Evolutionary conservation across 371 early-diverging fungal genomes (phyloP).

Genomic region (Paraphysoderma sedebokerense): DNA sequence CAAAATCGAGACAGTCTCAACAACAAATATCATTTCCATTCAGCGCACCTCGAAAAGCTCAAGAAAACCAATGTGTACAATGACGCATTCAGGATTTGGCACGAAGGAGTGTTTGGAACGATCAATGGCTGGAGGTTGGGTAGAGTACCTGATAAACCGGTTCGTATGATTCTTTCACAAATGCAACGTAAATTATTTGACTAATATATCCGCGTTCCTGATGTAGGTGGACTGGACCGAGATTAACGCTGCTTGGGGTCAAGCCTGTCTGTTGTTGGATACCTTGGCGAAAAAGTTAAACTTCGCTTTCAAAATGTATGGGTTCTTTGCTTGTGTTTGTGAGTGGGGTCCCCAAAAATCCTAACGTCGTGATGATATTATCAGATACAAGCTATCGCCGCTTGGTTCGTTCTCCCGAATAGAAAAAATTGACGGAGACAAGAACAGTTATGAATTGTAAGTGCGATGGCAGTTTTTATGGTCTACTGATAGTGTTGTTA

Average conservation of each 20-base stretch:
- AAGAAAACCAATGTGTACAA: conserved; percentile 85
- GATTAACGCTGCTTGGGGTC: conserved; percentile 94
- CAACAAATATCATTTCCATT: conserved; percentile 54
- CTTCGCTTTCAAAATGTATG: conserved; percentile 59
- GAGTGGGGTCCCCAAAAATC: background rate
- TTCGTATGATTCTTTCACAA: conserved; percentile 7
- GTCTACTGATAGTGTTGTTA: background rate
- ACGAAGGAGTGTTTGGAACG: conserved; percentile 72
- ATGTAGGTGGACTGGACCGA: conserved; percentile 76
- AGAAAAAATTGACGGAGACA: conserved; percentile 61
- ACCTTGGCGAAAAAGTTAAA: conserved; percentile 67
- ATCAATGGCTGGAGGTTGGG: conserved; percentile 90
- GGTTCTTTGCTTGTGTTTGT: background rate
- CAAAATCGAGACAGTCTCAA: conserved; percentile 64
- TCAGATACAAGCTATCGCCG: conserved; percentile 64
- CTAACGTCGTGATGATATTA: background rate
- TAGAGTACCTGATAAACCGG: conserved; percentile 49
- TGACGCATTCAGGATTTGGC: conserved; percentile 74
- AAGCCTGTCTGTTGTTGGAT: conserved; percentile 65
- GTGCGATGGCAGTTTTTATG: conserved; percentile 2
- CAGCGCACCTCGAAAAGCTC: conserved; percentile 55
- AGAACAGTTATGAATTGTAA: conserved; percentile 61
- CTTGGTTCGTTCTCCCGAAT: conserved; percentile 84
- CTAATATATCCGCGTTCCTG: background rate
- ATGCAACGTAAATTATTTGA: background rate